phyloP scores from a whole-genome alignment of 768 basidiomycete genomes.

The Tricholoma bakamatsutake region DNA sequence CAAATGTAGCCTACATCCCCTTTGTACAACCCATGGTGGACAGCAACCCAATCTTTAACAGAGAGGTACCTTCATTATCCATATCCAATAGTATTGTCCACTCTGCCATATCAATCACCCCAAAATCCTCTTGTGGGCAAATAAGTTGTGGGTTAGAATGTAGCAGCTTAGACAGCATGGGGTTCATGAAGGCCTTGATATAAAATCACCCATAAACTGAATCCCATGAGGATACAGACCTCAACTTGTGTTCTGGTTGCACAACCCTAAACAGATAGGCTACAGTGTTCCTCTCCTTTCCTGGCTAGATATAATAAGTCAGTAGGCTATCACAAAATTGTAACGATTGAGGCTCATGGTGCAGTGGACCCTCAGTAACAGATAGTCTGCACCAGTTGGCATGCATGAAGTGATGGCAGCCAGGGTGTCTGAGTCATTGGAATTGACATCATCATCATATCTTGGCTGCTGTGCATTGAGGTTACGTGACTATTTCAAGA shows the following conservation, averaged over 20 bases:
- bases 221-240: not conserved
- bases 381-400: not conserved
- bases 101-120: not conserved
- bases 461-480: too few species aligned
- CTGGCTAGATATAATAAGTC: not conserved
- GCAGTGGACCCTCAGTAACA: not conserved
- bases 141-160: not conserved
- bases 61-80: not conserved
- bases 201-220: not conserved
- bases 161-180: not conserved
- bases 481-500: not conserved
- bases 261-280: not conserved
- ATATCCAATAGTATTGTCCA: not conserved
- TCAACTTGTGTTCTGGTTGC: not conserved
- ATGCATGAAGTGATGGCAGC: not conserved
- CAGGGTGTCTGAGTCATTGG: not conserved
- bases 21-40: constrained; percentile 1
- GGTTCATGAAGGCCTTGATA: not conserved
- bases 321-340: not conserved
- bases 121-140: not conserved
- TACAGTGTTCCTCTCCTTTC: not conserved
- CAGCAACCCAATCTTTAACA: not conserved
- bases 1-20: not conserved
- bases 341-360: not conserved
- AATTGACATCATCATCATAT: not conserved